These are phyloP conservation scores for Pterocarpus macrocarpus DNA, from an alignment of 306 rosid genomes.

Conservation along the genomic window DNA sequence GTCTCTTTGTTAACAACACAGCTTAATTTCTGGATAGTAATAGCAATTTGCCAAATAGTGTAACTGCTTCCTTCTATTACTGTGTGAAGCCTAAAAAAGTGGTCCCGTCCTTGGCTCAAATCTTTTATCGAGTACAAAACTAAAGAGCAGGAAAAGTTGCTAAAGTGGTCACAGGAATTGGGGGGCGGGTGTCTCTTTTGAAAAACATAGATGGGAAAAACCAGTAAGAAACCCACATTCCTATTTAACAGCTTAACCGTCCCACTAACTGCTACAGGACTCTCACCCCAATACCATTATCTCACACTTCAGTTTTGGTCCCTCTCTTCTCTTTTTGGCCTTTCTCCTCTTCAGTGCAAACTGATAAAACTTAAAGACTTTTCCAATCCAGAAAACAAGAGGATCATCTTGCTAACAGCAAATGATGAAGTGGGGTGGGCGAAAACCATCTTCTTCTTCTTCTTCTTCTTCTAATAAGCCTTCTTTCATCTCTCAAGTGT, in stretches of 20 bases:
- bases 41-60: conserved; percentile 10
- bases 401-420: conserved; percentile 1
- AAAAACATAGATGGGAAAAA: conserved; percentile 57
- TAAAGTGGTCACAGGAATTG: conserved; percentile 81
- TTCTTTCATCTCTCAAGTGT: conserved; percentile 74
- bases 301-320: conserved; percentile 21
- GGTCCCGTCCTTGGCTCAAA: conserved; percentile 55
- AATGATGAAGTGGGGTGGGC: conserved; percentile 86
- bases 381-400: conserved; percentile 11
- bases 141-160: conserved; percentile 63
- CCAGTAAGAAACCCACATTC: conserved; percentile 68
- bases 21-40: neutral
- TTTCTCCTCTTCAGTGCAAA: conserved; percentile 31
- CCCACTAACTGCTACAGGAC: conserved; percentile 46
- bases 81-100: conserved; percentile 44
- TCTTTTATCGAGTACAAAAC: conserved; percentile 49
- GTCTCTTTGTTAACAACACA: neutral
- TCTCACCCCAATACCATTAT: conserved; percentile 40
- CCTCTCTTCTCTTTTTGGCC: too few relatives aligned
- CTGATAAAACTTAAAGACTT: conserved; percentile 18
- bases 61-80: conserved; percentile 1
- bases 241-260: conserved; percentile 68
- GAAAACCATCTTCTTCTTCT: conserved; percentile 64
- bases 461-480: conserved; percentile 54
- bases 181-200: conserved; percentile 95